phyloP scores from a whole-genome alignment of 495 filamentous ascomycete genomes.

The Endocarpon pusillum region DNA sequence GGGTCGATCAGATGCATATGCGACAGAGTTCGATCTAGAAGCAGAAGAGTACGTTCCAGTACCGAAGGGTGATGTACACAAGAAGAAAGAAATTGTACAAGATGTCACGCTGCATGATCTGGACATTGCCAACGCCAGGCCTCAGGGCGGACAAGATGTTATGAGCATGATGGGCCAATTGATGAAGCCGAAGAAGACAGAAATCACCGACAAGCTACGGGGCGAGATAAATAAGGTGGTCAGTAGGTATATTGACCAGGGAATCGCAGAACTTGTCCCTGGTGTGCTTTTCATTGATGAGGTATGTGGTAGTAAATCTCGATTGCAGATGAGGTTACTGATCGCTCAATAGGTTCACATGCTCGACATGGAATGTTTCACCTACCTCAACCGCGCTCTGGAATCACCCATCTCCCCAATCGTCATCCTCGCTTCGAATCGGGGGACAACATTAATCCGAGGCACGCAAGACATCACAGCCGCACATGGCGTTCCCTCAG shows the following conservation, averaged over 20 bases:
- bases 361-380: constrained; percentile 98
- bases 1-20: constrained; percentile 85
- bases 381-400: constrained; percentile 91
- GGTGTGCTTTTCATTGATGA: constrained; percentile 98
- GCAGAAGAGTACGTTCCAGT: constrained; percentile 98
- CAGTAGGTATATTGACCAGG: constrained; percentile 93
- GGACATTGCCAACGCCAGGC: constrained; percentile 88
- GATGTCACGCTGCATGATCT: constrained; percentile 94
- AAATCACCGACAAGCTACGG: constrained; percentile 92
- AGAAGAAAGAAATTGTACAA: constrained; percentile 99
- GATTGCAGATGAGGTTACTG: too few relatives aligned
- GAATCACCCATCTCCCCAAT: constrained; percentile 88
- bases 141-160: constrained; percentile 91
- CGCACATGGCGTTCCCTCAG: constrained; percentile 83
- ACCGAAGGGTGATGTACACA: constrained; percentile 96
- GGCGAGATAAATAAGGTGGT: constrained; percentile 97
- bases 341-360: constrained; percentile 59
- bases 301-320: too few relatives aligned
- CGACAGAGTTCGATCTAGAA: constrained; percentile 95
- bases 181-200: constrained; percentile 97
- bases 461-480: constrained; percentile 69
- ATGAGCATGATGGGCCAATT: constrained; percentile 99
- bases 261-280: constrained; percentile 91
- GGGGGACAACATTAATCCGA: constrained; percentile 75
- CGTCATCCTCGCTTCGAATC: constrained; percentile 93